Conservation (phyloP, 1,284 basidiomycete species). For the Tilletiaria anomala region DNA sequence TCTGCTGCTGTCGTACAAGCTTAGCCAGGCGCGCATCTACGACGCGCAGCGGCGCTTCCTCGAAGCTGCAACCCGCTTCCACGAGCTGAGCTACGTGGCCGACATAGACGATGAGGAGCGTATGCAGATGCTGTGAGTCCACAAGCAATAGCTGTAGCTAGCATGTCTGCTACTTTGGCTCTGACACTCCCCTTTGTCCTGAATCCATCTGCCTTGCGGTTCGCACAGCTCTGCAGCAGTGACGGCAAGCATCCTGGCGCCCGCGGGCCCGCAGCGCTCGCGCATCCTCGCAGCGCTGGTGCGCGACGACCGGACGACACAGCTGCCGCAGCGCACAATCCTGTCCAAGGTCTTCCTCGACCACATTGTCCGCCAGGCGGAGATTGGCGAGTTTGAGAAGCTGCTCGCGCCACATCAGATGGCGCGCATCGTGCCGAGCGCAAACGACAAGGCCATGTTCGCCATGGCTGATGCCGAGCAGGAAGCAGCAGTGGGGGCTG, state of each 20-base stretch:
- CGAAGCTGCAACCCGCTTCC: constrained; percentile 86
- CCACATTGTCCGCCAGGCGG: constrained; percentile 74
- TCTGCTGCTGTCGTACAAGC: constrained; percentile 31
- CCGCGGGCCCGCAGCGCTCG: constrained; percentile 86
- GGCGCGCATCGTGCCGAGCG: constrained; percentile 55
- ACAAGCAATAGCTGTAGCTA: not conserved
- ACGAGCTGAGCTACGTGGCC: constrained; percentile 53
- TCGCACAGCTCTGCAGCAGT: constrained; percentile 63
- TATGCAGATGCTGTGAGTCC: constrained; percentile 16
- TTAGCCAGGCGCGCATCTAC: constrained; percentile 61
- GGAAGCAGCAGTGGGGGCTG: constrained; percentile 43
- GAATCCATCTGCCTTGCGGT: constrained; percentile 64
- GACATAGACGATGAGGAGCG: constrained; percentile 21
- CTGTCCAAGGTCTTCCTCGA: constrained; percentile 94
- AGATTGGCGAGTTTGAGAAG: constrained; percentile 76
- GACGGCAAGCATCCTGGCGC: constrained; percentile 88
- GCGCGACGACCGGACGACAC: constrained; percentile 72
- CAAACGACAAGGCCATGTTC: constrained; percentile 5
- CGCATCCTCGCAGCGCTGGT: constrained; percentile 79
- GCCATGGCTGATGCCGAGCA: constrained; percentile 48
- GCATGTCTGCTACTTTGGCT: not conserved
- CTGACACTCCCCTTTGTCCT: not conserved
- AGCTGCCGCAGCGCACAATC: constrained; percentile 70
- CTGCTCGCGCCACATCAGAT: constrained; percentile 82
- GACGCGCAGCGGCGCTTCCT: constrained; percentile 82